Percentiles rank a stretch among this genome's conserved stretches.
Evolutionary conservation across 1,284 basidiomycete species (phyloP).

Genomic region (Puccinia horiana): DNA sequence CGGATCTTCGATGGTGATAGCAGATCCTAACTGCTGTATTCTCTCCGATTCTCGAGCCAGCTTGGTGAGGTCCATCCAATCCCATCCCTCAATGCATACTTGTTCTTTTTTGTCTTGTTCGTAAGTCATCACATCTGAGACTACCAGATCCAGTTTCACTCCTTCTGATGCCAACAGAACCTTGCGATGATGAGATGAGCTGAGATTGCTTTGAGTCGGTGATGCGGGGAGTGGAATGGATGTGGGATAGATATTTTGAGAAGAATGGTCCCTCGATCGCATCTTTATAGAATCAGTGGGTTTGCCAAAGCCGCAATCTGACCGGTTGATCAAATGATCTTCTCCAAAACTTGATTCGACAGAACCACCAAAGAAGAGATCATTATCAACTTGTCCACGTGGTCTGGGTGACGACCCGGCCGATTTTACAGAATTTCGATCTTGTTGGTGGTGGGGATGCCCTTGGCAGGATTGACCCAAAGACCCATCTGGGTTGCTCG

Average conservation of each 20-base stretch:
- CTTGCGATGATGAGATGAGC: not conserved
- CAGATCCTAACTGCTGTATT: not conserved
- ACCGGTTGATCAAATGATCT: not conserved
- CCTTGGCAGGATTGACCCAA: not conserved
- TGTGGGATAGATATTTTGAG: not conserved
- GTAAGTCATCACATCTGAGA: constrained; percentile 28
- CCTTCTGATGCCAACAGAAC: constrained; percentile 33
- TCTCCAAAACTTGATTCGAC: constrained; percentile 1
- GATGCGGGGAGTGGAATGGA: constrained; percentile 23
- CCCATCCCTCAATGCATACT: constrained; percentile 2
- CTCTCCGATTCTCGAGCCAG: constrained; percentile 9
- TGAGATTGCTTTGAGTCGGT: not conserved
- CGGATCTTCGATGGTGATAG: not conserved
- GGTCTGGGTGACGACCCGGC: not conserved
- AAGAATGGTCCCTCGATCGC: constrained; percentile 1
- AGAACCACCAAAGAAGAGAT: not conserved
- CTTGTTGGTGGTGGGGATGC: not conserved
- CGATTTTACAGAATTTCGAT: not conserved
- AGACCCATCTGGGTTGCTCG: not conserved
- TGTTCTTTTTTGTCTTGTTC: constrained; percentile 11
- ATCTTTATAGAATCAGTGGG: not conserved
- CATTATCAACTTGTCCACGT: not conserved
- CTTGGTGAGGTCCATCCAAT: constrained; percentile 22
- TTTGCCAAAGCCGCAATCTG: constrained; percentile 9
- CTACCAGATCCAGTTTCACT: constrained; percentile 17